These are phyloP conservation scores for Malus hybrid DNA, from an alignment of 331 rosid genomes.

Conservation along the genomic window DNA sequence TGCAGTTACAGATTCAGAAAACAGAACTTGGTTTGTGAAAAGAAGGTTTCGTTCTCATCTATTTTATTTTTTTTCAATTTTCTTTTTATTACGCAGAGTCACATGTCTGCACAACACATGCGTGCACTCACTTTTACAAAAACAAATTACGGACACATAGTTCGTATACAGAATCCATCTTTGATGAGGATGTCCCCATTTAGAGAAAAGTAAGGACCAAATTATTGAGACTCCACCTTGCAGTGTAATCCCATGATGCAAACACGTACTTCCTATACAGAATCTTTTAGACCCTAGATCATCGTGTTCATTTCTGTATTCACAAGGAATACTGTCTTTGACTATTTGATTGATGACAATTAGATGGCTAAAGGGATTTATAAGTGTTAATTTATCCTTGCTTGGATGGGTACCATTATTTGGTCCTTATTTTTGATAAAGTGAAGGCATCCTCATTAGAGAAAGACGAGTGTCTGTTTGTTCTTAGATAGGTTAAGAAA, in stretches of 20 bases:
- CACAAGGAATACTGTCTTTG: not conserved
- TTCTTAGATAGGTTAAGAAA: not conserved
- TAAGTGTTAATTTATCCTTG: not conserved
- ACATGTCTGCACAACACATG: not conserved
- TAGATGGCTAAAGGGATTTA: not conserved
- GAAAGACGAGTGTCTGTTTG: not conserved
- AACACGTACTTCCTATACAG: no score
- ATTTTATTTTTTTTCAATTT: not conserved
- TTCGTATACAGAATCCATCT: no score
- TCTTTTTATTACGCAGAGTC: not conserved
- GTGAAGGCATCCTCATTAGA: not conserved
- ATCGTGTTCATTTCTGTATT: not conserved
- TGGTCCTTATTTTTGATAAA: not conserved
- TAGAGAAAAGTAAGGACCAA: not conserved
- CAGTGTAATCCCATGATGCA: not conserved
- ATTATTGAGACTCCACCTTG: not conserved
- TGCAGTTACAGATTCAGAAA: conserved; percentile 76
- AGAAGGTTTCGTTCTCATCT: conserved; percentile 60
- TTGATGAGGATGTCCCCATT: not conserved
- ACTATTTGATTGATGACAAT: not conserved
- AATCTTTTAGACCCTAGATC: no score
- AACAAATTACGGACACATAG: not conserved
- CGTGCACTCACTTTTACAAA: not conserved
- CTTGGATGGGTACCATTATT: not conserved
- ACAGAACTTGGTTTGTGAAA: conserved; percentile 69